A percentile compares a stretch with the other conserved stretches of the same genome.
These are phyloP conservation scores for Colletotrichum euphorbiae DNA, from an alignment of 2,329 filamentous ascomycete species.

Conservation along the genomic window DNA sequence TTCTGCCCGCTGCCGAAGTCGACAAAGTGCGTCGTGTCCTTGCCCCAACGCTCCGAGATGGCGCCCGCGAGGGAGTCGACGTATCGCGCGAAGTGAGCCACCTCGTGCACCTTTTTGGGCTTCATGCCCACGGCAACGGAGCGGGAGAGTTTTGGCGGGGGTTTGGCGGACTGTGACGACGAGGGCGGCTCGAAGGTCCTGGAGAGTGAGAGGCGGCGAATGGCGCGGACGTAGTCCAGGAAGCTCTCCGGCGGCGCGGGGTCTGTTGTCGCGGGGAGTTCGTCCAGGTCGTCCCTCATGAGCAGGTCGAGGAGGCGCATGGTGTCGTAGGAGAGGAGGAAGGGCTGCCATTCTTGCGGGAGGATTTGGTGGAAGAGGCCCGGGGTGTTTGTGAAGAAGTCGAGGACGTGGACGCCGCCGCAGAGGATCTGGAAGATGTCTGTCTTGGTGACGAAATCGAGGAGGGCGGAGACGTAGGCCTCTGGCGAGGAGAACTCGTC, in stretches of 20 bases:
- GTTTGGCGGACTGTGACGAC: constrained; percentile 47
- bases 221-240: constrained; percentile 76
- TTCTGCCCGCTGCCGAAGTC: constrained; percentile 98
- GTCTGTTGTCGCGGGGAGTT: constrained; percentile 43
- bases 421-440: constrained; percentile 88
- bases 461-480: constrained; percentile 81
- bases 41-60: constrained; percentile 67
- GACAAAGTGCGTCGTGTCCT: constrained; percentile 83
- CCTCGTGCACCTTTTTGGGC: constrained; percentile 94
- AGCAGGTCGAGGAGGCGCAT: constrained; percentile 84
- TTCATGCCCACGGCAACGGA: constrained; percentile 92
- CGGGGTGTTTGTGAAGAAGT: constrained; percentile 90
- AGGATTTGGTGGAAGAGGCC: constrained; percentile 84
- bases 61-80: constrained; percentile 71
- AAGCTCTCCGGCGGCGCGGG: constrained; percentile 66
- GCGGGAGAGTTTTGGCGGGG: constrained; percentile 71
- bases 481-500: constrained; percentile 78
- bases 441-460: constrained; percentile 80
- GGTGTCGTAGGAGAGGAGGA: constrained; percentile 77
- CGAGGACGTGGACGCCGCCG: constrained; percentile 95
- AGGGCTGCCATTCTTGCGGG: constrained; percentile 83
- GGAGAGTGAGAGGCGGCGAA: constrained; percentile 76
- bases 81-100: constrained; percentile 89
- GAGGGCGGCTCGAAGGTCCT: constrained; percentile 65
- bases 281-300: constrained; percentile 78